Base-by-base conservation (phyloP, 805 yeast species). In the Monosporozyma aquatica region DNA sequence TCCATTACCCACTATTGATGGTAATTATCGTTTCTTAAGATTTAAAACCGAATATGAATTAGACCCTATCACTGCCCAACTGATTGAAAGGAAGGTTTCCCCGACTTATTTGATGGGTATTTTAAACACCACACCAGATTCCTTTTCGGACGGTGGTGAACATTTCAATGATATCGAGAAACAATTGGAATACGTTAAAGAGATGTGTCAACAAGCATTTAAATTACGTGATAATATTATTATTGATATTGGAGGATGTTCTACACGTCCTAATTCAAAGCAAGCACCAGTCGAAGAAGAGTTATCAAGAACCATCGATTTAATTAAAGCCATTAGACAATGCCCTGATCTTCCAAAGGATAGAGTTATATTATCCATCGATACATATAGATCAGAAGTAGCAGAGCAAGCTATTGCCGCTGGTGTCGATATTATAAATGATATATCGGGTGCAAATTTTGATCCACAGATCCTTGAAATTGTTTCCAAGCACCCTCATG, bases 361-460 rank as follows among this genome's bases (percentile, higher is more conserved):
- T 0, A 55, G 65, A 15, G 66, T 76, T 0, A 54, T 83, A 3
- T 65, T 92, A 21, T 85, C 95, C 11, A 69, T 92, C n/a, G 99
- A 92, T 59, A 89, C 98, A 0, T 92, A 81, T 58, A 69, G 95
- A 30, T 64, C 87, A 0, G 53, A 55, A 1, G 95, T 92, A 10
- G 97, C 97, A 0, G 67, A 67, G 39, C 73, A 69, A 34, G 75
- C 87, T 0, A 67, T 92, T 18, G 54, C 58, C 11, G 79, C 77
- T 1, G 98, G 97, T 4, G 95, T 94, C 1, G 89, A 89, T 59
- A 83, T 92, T 24, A 78, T 92, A 54, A 92, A 92, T 62, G 99
- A 92, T 59, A 80, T 92, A 5, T 80, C 89, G 37, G 85, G 84
- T 55, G 97, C 97, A 0, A 53, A 65, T 3, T 75, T 76, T 49